Conservation (phyloP, 305 asterid genomes). For the Solanum aculeatissimum region DNA sequence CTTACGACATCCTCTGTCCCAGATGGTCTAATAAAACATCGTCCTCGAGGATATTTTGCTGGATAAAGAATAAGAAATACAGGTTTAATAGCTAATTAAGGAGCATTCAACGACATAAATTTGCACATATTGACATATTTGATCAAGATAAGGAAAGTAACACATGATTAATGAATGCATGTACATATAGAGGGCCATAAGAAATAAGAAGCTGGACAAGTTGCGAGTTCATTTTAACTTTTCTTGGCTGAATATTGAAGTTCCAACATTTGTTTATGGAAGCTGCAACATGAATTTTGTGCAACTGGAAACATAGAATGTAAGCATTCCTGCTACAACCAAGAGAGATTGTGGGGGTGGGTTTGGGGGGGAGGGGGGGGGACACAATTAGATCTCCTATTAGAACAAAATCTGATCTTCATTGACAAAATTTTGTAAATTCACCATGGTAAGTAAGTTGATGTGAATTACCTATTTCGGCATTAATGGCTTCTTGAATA, state of each 20-base stretch:
- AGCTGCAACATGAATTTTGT: not conserved
- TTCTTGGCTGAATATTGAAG: not conserved
- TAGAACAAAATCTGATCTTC: not conserved
- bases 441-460: not conserved
- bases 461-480: conserved; percentile 47
- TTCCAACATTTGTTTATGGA: not conserved
- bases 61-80: not conserved
- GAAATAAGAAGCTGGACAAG: not conserved
- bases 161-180: not conserved
- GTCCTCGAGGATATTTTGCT: conserved; percentile 61
- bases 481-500: conserved; percentile 66
- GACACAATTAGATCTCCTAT: not conserved
- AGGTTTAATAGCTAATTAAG: not conserved
- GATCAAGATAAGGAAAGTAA: not conserved
- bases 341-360: not conserved
- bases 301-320: not conserved
- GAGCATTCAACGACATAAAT: not conserved
- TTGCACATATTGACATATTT: not conserved
- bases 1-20: conserved; percentile 94
- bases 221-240: not conserved
- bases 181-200: not conserved
- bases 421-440: not conserved
- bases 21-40: conserved; percentile 85
- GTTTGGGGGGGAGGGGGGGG: not conserved
- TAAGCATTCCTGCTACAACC: not conserved